Conservation (phyloP, 1,139 yeast genomes). For the Geotrichum europaeum region DNA sequence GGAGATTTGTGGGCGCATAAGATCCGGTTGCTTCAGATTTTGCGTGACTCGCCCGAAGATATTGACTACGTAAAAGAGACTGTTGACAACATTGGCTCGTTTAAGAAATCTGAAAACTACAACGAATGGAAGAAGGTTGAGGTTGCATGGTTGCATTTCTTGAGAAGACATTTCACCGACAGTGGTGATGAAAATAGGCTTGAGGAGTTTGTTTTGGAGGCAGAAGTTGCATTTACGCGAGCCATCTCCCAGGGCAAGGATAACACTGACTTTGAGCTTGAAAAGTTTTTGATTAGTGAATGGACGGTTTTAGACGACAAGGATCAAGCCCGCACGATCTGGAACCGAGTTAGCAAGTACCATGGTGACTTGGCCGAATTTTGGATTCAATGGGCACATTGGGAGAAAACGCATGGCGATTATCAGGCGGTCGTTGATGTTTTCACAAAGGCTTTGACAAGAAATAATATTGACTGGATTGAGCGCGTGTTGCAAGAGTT, state of each 20-base stretch:
- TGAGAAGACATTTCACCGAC: conserved; percentile 17
- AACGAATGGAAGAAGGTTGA: conserved; percentile 40
- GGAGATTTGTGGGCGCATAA: conserved; percentile 29
- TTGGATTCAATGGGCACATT: conserved; percentile 45
- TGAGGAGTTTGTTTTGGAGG: conserved; percentile 21
- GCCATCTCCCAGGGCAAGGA: conserved; percentile 4
- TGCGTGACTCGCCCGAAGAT: conserved; percentile 15
- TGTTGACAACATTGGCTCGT: conserved; percentile 14
- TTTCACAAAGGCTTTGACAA: conserved; percentile 36
- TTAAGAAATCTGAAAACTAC: conserved; percentile 16
- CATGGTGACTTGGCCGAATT: conserved; percentile 39
- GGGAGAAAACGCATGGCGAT: conserved; percentile 36
- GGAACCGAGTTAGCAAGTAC: conserved; percentile 16
- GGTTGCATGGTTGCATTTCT: conserved; percentile 33
- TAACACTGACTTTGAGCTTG: neutral
- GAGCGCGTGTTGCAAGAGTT: conserved; percentile 47
- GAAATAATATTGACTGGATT: conserved; percentile 44
- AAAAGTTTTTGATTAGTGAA: conserved; percentile 11
- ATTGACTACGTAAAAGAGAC: conserved; percentile 13
- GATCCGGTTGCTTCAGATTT: conserved; percentile 20
- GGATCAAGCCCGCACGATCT: conserved; percentile 18
- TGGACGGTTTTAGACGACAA: conserved; percentile 9
- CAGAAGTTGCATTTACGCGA: conserved; percentile 3
- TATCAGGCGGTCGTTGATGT: conserved; percentile 28
- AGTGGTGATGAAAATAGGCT: conserved; percentile 18